These are phyloP conservation scores for Helotiales sp. DNA, from an alignment of 2,329 filamentous ascomycete genomes.

Conservation along the genomic window DNA sequence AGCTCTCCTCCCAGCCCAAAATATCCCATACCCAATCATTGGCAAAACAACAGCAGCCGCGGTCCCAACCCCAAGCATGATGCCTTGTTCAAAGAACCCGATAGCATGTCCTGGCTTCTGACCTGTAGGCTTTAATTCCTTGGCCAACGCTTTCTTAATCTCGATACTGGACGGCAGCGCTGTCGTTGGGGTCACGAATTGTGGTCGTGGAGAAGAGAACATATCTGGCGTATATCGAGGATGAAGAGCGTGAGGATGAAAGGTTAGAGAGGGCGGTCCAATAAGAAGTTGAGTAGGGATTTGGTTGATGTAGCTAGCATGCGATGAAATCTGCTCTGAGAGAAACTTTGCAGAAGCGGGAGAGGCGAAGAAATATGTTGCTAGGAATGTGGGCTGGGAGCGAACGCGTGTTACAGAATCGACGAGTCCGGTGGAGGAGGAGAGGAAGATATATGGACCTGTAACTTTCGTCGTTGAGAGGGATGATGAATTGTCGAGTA, in stretches of 20 bases:
- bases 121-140: slow-evolving; percentile 36
- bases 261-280: slow-evolving; percentile 39
- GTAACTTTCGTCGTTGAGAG: slow-evolving; percentile 41
- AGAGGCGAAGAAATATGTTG: slow-evolving; percentile 53
- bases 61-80: slow-evolving; percentile 39
- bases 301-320: slow-evolving; percentile 55
- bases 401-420: slow-evolving; percentile 47
- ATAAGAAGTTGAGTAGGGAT: slow-evolving; percentile 54
- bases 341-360: slow-evolving; percentile 57
- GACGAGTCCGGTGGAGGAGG: slow-evolving; percentile 50
- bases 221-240: slow-evolving; percentile 43
- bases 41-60: slow-evolving; percentile 19
- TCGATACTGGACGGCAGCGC: neutral
- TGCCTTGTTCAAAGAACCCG: slow-evolving; percentile 51
- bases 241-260: slow-evolving; percentile 28
- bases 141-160: slow-evolving; percentile 24
- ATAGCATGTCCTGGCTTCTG: slow-evolving; percentile 38
- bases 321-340: slow-evolving; percentile 52
- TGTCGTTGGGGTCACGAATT: slow-evolving; percentile 37
- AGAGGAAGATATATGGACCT: slow-evolving; percentile 45
- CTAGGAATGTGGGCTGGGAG: slow-evolving; percentile 37
- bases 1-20: neutral
- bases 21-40: slow-evolving; percentile 2
- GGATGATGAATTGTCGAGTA: neutral
- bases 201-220: slow-evolving; percentile 47